Percentiles rank a stretch among this genome's conserved stretches.
phyloP scores from a whole-genome alignment of 148 eudicot genomes.

The Rhododendron simsii region DNA sequence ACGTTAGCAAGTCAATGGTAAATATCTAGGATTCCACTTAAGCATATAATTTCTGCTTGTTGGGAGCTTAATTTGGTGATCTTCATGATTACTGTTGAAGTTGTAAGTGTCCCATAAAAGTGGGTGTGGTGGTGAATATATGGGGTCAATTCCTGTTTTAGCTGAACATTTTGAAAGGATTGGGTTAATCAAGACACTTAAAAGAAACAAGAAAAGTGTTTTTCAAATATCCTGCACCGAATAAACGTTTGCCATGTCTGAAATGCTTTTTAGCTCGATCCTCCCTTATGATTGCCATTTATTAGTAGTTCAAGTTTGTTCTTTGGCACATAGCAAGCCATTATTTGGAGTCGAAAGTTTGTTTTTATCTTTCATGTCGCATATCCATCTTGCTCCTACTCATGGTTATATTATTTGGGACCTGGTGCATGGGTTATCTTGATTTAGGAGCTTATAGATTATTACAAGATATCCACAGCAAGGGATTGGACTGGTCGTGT shows the following conservation, averaged over 20 bases:
- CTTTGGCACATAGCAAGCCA: background rate
- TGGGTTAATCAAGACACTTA: background rate
- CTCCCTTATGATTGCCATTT: background rate
- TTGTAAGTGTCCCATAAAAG: background rate
- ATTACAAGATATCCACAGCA: constrained; percentile 77
- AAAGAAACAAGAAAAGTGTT: background rate
- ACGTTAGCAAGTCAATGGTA: constrained; percentile 76
- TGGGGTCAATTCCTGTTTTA: background rate
- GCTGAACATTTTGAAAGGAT: background rate
- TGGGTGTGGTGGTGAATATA: background rate
- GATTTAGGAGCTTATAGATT: constrained; percentile 75
- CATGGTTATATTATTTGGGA: background rate
- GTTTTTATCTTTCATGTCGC: background rate
- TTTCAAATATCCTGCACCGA: background rate
- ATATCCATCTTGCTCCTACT: background rate
- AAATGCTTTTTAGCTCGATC: background rate
- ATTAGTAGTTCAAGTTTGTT: background rate
- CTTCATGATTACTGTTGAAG: background rate
- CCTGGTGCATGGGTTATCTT: background rate
- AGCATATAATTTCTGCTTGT: background rate
- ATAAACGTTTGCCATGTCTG: background rate
- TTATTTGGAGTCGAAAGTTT: background rate
- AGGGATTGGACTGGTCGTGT: constrained; percentile 98
- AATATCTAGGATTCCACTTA: constrained; percentile 9
- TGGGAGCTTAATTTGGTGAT: background rate